These are phyloP conservation scores for Tetrahymena borealis DNA, from an alignment of 73 alveolate species.

Conservation along the genomic window DNA sequence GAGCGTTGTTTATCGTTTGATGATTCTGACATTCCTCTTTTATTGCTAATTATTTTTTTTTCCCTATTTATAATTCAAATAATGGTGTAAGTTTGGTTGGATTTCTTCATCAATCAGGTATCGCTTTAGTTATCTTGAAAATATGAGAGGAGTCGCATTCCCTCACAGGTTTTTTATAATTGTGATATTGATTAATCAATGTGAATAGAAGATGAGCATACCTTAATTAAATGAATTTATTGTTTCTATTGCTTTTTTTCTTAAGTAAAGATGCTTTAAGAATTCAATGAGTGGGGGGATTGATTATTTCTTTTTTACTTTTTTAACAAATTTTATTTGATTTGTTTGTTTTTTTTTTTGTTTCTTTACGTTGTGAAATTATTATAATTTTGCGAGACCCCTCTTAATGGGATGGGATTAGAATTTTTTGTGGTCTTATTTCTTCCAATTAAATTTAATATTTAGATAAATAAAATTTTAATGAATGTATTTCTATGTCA, in stretches of 20 bases:
- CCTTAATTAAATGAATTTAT: background rate
- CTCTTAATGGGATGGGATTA: background rate
- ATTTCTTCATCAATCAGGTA: too few relatives aligned
- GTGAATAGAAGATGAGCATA: background rate
- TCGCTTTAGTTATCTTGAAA: too few relatives aligned
- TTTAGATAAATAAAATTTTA: background rate
- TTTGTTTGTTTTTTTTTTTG: background rate
- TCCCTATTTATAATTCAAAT: background rate
- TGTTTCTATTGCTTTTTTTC: background rate
- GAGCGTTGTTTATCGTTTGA: background rate
- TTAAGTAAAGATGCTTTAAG: background rate
- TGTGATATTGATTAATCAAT: too few relatives aligned
- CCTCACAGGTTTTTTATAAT: too few relatives aligned
- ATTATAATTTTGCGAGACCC: background rate
- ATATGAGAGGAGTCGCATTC: too few relatives aligned
- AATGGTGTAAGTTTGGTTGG: background rate
- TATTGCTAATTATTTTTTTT: background rate
- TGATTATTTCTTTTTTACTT: background rate
- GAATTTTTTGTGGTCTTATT: constrained; percentile 1
- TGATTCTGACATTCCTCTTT: background rate
- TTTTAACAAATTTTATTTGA: background rate
- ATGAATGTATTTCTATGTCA: background rate
- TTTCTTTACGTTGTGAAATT: background rate
- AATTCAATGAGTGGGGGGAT: background rate
- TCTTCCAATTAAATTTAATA: background rate